Conservation (phyloP, 2,329 filamentous ascomycete genomes). For the Ramularia endophylla region DNA sequence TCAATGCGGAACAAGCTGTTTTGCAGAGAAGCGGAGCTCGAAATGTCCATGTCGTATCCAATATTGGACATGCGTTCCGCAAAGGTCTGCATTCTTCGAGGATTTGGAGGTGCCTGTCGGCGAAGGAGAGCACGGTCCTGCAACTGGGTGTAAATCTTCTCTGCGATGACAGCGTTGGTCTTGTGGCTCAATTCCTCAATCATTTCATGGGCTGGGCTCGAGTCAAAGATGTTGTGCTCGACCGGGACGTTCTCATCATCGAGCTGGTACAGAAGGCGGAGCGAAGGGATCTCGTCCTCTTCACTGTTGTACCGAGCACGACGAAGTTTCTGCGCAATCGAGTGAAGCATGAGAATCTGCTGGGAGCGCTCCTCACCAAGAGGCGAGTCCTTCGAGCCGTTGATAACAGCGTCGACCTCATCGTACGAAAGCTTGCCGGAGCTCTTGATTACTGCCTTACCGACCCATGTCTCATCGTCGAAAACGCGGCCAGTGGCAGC, state of each 20-base stretch:
- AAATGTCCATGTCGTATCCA: conserved; percentile 82
- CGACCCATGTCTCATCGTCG: conserved; percentile 88
- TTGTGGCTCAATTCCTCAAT: conserved; percentile 95
- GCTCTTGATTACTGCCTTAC: conserved; percentile 90
- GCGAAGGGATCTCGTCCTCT: conserved; percentile 72
- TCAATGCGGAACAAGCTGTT: conserved; percentile 93
- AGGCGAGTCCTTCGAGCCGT: conserved; percentile 49
- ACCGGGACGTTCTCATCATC: conserved; percentile 98
- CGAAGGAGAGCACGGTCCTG: conserved; percentile 91
- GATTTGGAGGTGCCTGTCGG: conserved; percentile 77
- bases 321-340: conserved; percentile 82
- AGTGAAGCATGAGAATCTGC: conserved; percentile 73
- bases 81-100: conserved; percentile 82
- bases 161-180: conserved; percentile 82
- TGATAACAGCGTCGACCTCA: conserved; percentile 77
- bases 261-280: conserved; percentile 85
- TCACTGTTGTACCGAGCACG: conserved; percentile 73
- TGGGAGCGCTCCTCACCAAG: conserved; percentile 63
- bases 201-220: conserved; percentile 79
- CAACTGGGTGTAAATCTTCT: conserved; percentile 70
- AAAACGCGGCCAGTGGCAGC: conserved; percentile 69
- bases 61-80: conserved; percentile 88
- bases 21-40: conserved; percentile 84
- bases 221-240: conserved; percentile 93
- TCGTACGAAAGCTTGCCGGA: conserved; percentile 76